These are phyloP conservation scores for Solanum chacoense DNA, from an alignment of 305 asterid genomes.

Conservation along the genomic window DNA sequence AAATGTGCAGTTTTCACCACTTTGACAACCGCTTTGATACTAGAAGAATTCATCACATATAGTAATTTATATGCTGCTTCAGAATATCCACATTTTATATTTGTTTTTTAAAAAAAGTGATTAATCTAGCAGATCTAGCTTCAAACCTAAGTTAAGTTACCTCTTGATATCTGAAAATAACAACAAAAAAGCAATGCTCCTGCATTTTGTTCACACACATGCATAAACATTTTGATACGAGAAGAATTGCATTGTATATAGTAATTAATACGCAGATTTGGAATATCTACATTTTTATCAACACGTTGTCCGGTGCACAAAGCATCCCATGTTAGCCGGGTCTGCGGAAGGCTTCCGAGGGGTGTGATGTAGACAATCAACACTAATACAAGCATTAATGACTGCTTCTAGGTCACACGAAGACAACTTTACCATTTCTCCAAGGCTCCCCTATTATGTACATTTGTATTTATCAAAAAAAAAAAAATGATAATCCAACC, in stretches of 20 bases:
- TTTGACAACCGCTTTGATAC: background rate
- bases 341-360: background rate
- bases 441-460: background rate
- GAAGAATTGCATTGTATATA: background rate
- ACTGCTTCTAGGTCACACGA: background rate
- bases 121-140: background rate
- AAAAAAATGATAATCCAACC: background rate
- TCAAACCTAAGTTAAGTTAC: background rate
- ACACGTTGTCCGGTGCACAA: background rate
- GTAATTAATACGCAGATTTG: background rate
- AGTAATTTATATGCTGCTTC: background rate
- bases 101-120: background rate
- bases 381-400: background rate
- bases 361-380: background rate
- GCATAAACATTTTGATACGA: background rate
- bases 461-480: background rate
- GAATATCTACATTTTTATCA: background rate
- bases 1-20: background rate
- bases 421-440: background rate
- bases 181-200: background rate
- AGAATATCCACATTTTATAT: background rate
- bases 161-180: background rate
- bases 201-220: background rate
- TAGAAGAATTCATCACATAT: background rate
- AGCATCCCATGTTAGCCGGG: background rate